phyloP scores from a whole-genome alignment of 1,284 basidiomycete genomes.

The Xanthoconium separans region DNA sequence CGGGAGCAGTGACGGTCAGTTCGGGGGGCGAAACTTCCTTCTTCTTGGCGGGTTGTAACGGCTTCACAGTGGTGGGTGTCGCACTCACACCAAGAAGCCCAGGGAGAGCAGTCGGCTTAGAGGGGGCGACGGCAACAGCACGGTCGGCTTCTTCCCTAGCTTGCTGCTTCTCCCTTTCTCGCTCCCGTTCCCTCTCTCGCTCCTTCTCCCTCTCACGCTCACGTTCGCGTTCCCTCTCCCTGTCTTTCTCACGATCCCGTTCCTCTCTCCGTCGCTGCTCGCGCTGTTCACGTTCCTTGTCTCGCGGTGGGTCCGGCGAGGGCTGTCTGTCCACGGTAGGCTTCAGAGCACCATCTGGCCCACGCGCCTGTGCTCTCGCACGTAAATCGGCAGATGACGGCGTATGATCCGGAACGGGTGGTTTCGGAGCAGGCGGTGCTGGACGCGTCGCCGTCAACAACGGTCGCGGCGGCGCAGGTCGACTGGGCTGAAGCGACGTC shows the following conservation, averaged over 20 bases:
- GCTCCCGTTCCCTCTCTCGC: too few relatives aligned
- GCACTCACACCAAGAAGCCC: slow-evolving; percentile 47
- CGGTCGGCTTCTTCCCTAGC: slow-evolving; percentile 34
- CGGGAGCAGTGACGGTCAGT: slow-evolving; percentile 45
- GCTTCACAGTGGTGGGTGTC: slow-evolving; percentile 65
- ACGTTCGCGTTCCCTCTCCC: slow-evolving; percentile 27
- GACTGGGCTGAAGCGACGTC: slow-evolving; percentile 40
- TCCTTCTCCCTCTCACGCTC: slow-evolving; percentile 26
- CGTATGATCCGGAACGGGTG: slow-evolving; percentile 48
- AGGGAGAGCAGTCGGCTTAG: slow-evolving; percentile 50
- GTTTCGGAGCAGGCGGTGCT: slow-evolving; percentile 46
- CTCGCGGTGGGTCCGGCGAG: slow-evolving; percentile 23
- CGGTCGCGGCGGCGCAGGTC: slow-evolving; percentile 58
- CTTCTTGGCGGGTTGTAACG: slow-evolving; percentile 76
- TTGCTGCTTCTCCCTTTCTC: slow-evolving; percentile 28
- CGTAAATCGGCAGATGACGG: slow-evolving; percentile 64
- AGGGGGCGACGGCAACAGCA: slow-evolving; percentile 43
- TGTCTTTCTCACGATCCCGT: slow-evolving; percentile 31
- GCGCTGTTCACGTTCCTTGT: slow-evolving; percentile 34
- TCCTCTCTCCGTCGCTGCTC: slow-evolving; percentile 32
- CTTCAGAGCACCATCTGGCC: slow-evolving; percentile 36
- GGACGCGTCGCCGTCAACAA: slow-evolving; percentile 49
- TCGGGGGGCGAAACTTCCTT: slow-evolving; percentile 42
- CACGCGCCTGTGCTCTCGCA: slow-evolving; percentile 56
- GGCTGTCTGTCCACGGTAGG: slow-evolving; percentile 35